phyloP scores from a whole-genome alignment of 2,329 filamentous ascomycete species.

The Cytospora leucostoma region DNA sequence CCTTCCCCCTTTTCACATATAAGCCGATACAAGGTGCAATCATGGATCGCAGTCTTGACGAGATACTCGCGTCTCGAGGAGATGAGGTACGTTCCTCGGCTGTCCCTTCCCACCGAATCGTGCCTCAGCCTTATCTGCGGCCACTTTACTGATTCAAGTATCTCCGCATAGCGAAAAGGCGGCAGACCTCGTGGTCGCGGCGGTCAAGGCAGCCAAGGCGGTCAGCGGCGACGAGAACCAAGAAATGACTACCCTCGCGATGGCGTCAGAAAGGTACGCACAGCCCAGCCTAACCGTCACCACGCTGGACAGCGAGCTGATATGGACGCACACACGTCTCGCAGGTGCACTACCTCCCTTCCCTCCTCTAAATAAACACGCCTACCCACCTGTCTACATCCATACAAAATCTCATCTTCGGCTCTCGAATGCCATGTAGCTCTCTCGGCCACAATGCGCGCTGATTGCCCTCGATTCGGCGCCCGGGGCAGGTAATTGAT shows the following conservation, averaged over 20 bases:
- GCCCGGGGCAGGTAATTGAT: constrained; percentile 39
- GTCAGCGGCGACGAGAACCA: constrained; percentile 37
- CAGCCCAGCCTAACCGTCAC: constrained; percentile 3
- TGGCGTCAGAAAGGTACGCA: constrained; percentile 82
- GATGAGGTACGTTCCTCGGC: constrained; percentile 31
- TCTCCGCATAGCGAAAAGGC: constrained; percentile 28
- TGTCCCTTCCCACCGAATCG: not conserved
- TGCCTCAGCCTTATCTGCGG: constrained; percentile 12
- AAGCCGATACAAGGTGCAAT: constrained; percentile 33
- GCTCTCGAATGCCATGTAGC: constrained; percentile 39
- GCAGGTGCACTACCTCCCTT: constrained; percentile 33
- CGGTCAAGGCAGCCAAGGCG: constrained; percentile 35
- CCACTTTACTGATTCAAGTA: constrained; percentile 17
- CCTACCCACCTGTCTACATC: constrained; percentile 15
- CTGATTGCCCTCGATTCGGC: constrained; percentile 35
- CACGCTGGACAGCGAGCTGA: constrained; percentile 7
- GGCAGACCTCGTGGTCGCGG: constrained; percentile 31
- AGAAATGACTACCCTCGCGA: constrained; percentile 67
- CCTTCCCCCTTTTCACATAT: not conserved
- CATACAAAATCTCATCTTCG: constrained; percentile 30
- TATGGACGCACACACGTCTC: constrained; percentile 24
- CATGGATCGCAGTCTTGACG: constrained; percentile 58
- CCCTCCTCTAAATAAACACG: constrained; percentile 35
- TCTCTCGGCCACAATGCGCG: constrained; percentile 30
- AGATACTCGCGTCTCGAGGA: constrained; percentile 53